Base-by-base conservation (phyloP, 805 yeast genomes). In the Metschnikowia koreensis region DNA sequence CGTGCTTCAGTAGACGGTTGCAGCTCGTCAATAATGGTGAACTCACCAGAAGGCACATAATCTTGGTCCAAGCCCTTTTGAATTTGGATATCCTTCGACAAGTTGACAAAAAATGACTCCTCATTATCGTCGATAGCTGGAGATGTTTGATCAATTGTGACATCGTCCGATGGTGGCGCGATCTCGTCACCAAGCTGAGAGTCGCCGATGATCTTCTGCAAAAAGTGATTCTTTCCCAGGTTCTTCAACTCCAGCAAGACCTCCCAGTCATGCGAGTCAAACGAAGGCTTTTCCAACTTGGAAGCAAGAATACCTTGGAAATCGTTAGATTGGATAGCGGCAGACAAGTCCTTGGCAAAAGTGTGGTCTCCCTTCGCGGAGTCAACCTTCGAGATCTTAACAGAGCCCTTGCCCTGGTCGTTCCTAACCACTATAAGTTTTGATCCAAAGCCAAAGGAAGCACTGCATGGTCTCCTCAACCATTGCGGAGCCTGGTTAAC, bases 361-460 rank as follows among this genome's bases (percentile, higher is more conserved):
- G 69, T 64, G 13, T 69, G 71, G 41, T 72, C 73, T 15, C 72
- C 67, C 5, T 58, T 66, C 46, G 74, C 76, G 10, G 71, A 61
- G 5, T 55, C 60, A 66, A 78, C 66, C 58, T 79, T 80, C 26
- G 73, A 63, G 51, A 83, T 70, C 26, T 67, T 66, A 16, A 82
- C 66, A 7, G 68, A 51, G 28, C 82, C 74, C 60, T 77, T 61
- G 12, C 73, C 74, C 41, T 61, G 56, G 9, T 76, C 71, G 9
- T 73, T 70, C 37, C 67, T 61, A 12, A 86, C 82, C 11, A 76
- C 67, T 4, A 87, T 92, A 39, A 94, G 67, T 70, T 89, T 90
- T 48, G 97, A 96, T 54, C 99, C 99, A 71, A 91, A 93, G 0
- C 96, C 98, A 77, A 96, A 94, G 2, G 83, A 74, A 12, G 86